Evolutionary conservation across 2,329 filamentous ascomycete species (phyloP).

Genomic region (Ophiostoma tasmaniense): DNA sequence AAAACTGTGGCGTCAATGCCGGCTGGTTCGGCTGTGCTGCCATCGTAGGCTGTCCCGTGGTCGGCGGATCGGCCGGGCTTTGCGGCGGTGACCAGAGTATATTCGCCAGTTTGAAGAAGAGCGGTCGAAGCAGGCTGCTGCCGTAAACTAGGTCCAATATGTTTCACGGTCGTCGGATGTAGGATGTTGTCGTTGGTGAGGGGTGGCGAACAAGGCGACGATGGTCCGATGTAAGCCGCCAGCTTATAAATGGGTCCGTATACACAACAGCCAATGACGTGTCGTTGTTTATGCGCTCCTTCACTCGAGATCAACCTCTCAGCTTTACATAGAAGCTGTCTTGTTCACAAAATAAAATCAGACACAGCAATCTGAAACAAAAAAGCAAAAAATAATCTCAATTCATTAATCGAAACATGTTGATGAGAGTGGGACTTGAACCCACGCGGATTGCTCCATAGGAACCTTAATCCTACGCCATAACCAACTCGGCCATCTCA

Average conservation of each 20-base stretch:
- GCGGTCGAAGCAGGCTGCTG: not conserved
- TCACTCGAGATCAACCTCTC: not conserved
- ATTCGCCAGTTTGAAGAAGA: slow-evolving; percentile 15
- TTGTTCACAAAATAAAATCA: not conserved
- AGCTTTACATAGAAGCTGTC: not conserved
- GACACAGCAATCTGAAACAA: not conserved
- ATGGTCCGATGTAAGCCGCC: not conserved
- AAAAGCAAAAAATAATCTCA: not conserved
- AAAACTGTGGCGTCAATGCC: slow-evolving; percentile 63
- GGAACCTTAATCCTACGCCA: slow-evolving; percentile 26
- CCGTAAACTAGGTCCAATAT: not conserved
- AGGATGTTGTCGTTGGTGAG: not conserved
- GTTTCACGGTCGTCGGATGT: not conserved
- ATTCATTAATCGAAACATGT: not conserved
- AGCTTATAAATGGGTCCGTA: not conserved
- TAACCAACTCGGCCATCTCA: slow-evolving; percentile 26
- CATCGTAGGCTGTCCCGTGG: slow-evolving; percentile 18
- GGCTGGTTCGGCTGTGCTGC: slow-evolving; percentile 31
- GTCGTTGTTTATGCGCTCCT: not conserved
- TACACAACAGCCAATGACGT: not conserved
- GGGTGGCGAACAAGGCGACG: not conserved
- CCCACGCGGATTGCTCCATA: slow-evolving; percentile 30
- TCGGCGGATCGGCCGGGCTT: slow-evolving; percentile 6
- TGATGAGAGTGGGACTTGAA: slow-evolving; percentile 35
- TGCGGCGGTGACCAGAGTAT: slow-evolving; percentile 17